Evolutionary conservation across 139 green algal species (phyloP), one percentile per base, ranked within the genome.

Genomic region (Ostreobium quekettii): DNA sequence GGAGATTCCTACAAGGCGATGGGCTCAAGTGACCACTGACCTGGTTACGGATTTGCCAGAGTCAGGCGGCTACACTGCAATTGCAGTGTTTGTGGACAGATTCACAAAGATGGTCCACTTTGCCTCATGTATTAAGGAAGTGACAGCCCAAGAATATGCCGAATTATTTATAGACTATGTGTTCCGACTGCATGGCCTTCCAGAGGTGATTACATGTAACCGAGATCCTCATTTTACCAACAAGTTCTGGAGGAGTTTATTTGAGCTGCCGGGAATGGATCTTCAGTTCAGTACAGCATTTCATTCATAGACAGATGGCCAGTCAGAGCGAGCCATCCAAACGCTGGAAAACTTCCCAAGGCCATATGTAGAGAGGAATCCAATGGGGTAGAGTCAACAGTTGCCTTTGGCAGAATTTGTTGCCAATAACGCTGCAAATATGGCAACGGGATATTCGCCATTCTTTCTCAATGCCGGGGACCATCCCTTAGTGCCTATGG

Each of bases 221-320:
- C 57, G 82, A 15, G 82, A 86, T 31, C 32, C 67, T 1, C 35
- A 58, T 3, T 91, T 91, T 48, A 72, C 58, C 0, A 66, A 31
- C 24, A 35, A 64, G 2, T 86, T 87, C 29, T 88, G 71, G 75
- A 35, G 58, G 36, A 22, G 48, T 7, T 47, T 87, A 4, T 78
- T 64, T 26, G 11, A 59, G 2, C n/a, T 71, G 0, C 19, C 78
- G 1, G 77, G 74, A 22, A 85, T 75, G 1, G 64, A 76, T 4
- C 62, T 80, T 1, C 47, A 36, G 1, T 74, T 88, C 31, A 84
- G 77, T 48, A 84, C 79, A 3, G 70, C 79, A 0, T 82, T 78
- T 53, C 80, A 91, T 48, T 75, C 82, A 2, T 57, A 88, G 39
- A 81, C 76, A 6, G 78, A 89, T 71, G 85, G 83, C 4, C 85